Evolutionary conservation across 768 basidiomycete genomes (phyloP).

Genomic region (Leucosporidium creatinivorum): DNA sequence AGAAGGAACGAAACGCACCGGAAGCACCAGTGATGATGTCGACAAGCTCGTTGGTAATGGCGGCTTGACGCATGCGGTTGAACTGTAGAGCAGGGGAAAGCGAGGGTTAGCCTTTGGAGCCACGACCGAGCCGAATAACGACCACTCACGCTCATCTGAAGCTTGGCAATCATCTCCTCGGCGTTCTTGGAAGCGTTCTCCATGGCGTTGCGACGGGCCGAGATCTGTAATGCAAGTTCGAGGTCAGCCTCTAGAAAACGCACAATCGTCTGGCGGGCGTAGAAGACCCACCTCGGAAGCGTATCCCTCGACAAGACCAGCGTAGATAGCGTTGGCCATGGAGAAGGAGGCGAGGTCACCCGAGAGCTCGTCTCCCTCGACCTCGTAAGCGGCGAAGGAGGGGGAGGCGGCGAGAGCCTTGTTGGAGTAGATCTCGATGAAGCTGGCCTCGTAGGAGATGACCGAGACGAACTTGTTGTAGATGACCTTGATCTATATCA

Average conservation of each 20-base stretch:
- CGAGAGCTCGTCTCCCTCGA: slow-evolving; percentile 93
- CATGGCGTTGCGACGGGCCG: slow-evolving; percentile 86
- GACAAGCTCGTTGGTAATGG: slow-evolving; percentile 56
- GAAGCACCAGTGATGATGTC: slow-evolving; percentile 38
- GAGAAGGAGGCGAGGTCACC: slow-evolving; percentile 92
- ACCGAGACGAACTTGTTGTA: slow-evolving; percentile 68
- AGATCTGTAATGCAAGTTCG: slow-evolving; percentile 33
- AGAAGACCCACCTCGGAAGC: slow-evolving; percentile 71
- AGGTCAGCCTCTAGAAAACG: slow-evolving; percentile 7
- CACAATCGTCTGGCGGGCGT: not conserved
- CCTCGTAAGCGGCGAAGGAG: slow-evolving; percentile 91
- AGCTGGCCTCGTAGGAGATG: slow-evolving; percentile 75
- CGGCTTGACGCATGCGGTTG: slow-evolving; percentile 37
- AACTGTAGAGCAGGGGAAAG: slow-evolving; percentile 19
- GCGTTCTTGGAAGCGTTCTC: slow-evolving; percentile 99
- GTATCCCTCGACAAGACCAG: slow-evolving; percentile 87
- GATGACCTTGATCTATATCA: slow-evolving; percentile 43
- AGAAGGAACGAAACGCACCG: slow-evolving; percentile 3
- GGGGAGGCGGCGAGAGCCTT: slow-evolving; percentile 70
- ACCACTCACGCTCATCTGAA: slow-evolving; percentile 8
- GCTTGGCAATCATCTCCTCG: slow-evolving; percentile 36
- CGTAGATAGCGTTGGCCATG: slow-evolving; percentile 90
- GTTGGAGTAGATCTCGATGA: slow-evolving; percentile 72
- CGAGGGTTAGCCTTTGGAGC: not conserved
- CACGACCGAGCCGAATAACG: not conserved